A percentile compares a stretch with the other conserved stretches of the same genome.
These are phyloP conservation scores for Aspergillus fischeri DNA, from an alignment of 2,329 filamentous ascomycete genomes.

Conservation along the genomic window DNA sequence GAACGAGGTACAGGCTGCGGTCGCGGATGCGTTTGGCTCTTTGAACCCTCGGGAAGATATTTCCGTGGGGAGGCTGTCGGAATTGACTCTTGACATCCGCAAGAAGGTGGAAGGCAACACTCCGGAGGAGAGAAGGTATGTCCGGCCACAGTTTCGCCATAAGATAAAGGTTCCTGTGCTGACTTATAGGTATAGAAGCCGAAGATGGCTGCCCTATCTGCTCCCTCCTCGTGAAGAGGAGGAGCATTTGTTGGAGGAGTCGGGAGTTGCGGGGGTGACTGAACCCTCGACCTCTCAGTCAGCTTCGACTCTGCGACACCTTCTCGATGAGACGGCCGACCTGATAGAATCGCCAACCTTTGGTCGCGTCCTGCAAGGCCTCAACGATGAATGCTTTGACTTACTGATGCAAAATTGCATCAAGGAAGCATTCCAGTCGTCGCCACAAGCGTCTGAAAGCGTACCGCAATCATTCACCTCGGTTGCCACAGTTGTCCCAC, in stretches of 20 bases:
- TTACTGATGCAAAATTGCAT: conserved; percentile 78
- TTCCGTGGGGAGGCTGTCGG: conserved; percentile 71
- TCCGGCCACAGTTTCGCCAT: neutral
- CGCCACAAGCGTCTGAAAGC: conserved; percentile 38
- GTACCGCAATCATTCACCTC: conserved; percentile 41
- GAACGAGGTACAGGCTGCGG: conserved; percentile 75
- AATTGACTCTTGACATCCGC: conserved; percentile 77
- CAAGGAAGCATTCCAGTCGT: conserved; percentile 67
- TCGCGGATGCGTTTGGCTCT: conserved; percentile 83
- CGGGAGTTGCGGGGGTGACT: conserved; percentile 60
- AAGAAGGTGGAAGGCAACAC: conserved; percentile 76
- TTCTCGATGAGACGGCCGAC: conserved; percentile 94
- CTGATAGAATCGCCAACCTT: conserved; percentile 92
- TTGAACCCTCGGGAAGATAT: conserved; percentile 87
- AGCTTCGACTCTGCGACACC: conserved; percentile 62
- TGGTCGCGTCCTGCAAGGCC: conserved; percentile 74
- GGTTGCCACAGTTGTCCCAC: conserved; percentile 38
- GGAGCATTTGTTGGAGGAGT: conserved; percentile 77
- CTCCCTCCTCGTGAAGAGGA: conserved; percentile 77
- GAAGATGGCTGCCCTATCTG: conserved; percentile 77
- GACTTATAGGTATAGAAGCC: conserved; percentile 37
- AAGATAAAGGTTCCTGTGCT: conserved; percentile 20
- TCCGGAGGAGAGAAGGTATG: conserved; percentile 57
- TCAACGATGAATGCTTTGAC: conserved; percentile 85
- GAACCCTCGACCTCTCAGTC: conserved; percentile 36